Percentiles rank a stretch among this genome's conserved stretches.
These are phyloP conservation scores for Backusella morwellensis DNA, from an alignment of 192 early-diverging fungal genomes.

Conservation along the genomic window DNA sequence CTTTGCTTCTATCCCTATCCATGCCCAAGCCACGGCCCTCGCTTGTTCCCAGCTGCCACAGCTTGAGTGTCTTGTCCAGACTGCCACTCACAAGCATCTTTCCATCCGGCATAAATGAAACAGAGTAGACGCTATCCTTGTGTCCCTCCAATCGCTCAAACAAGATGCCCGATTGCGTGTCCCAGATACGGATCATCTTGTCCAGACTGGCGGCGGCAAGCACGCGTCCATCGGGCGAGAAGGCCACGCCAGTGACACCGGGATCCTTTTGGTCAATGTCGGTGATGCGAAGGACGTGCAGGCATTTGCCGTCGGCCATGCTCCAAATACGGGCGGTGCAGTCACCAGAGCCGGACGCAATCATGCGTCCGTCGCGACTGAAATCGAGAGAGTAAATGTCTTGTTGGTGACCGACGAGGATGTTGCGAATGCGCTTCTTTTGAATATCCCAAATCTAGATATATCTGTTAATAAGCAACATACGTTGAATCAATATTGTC, in stretches of 20 bases:
- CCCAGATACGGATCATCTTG: slow-evolving; percentile 92
- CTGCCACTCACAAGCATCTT: slow-evolving; percentile 87
- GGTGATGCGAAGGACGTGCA: slow-evolving; percentile 75
- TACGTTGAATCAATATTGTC: too few relatives aligned
- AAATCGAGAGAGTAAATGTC: slow-evolving; percentile 98
- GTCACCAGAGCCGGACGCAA: slow-evolving; percentile 89
- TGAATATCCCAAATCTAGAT: slow-evolving; percentile 67
- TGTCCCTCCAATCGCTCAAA: slow-evolving; percentile 93
- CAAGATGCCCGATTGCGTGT: slow-evolving; percentile 71
- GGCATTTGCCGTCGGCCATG: slow-evolving; percentile 69
- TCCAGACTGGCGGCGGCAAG: slow-evolving; percentile 92
- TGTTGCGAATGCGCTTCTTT: slow-evolving; percentile 59
- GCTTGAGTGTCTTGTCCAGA: slow-evolving; percentile 86
- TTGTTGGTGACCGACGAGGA: slow-evolving; percentile 86
- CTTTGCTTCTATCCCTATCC: slow-evolving; percentile 28
- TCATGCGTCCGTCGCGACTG: slow-evolving; percentile 81
- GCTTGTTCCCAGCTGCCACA: slow-evolving; percentile 81
- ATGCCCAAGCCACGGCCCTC: slow-evolving; percentile 24
- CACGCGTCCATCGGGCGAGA: slow-evolving; percentile 83
- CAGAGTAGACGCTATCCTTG: slow-evolving; percentile 93
- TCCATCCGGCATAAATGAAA: slow-evolving; percentile 93
- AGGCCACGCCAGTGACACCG: slow-evolving; percentile 93
- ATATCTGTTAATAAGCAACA: too few relatives aligned
- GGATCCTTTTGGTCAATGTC: slow-evolving; percentile 83
- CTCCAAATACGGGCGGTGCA: slow-evolving; percentile 88